Evolutionary conservation across 1,139 yeast species (phyloP).

Genomic region (Spencermartinsiella ligniputridi): DNA sequence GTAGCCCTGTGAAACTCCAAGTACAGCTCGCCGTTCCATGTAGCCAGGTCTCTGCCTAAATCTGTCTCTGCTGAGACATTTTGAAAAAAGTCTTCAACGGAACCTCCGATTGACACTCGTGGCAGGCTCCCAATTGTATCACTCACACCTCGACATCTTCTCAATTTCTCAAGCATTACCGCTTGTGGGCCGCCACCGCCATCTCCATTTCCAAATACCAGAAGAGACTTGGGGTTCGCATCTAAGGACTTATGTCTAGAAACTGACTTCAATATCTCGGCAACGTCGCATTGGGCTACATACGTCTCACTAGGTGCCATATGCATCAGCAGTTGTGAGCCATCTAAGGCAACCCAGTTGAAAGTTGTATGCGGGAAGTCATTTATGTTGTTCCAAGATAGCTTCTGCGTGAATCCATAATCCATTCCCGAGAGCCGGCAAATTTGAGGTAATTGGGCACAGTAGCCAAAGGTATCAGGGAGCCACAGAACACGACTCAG

Average conservation of each 20-base stretch:
- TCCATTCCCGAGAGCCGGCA: constrained; percentile 78
- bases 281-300: constrained; percentile 61
- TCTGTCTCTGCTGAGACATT: constrained; percentile 55
- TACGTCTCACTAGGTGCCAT: constrained; percentile 97
- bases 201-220: constrained; percentile 87
- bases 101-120: constrained; percentile 45
- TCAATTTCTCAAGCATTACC: constrained; percentile 82
- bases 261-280: constrained; percentile 76
- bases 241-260: constrained; percentile 75
- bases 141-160: constrained; percentile 84
- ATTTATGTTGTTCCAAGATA: constrained; percentile 92
- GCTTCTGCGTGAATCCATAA: constrained; percentile 79
- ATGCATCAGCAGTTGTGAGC: constrained; percentile 83
- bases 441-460: constrained; percentile 87
- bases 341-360: constrained; percentile 91
- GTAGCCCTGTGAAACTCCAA: constrained; percentile 94
- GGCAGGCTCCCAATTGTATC: constrained; percentile 75
- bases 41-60: constrained; percentile 60
- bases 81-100: constrained; percentile 21
- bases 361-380: constrained; percentile 81
- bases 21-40: constrained; percentile 89
- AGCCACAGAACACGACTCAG: constrained; percentile 78
- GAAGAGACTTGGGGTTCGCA: constrained; percentile 63
- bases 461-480: constrained; percentile 94
- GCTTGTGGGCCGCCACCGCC: constrained; percentile 97